Evolutionary conservation across 257 asterid genomes (phyloP).

Genomic region (Penstemon barbatus): DNA sequence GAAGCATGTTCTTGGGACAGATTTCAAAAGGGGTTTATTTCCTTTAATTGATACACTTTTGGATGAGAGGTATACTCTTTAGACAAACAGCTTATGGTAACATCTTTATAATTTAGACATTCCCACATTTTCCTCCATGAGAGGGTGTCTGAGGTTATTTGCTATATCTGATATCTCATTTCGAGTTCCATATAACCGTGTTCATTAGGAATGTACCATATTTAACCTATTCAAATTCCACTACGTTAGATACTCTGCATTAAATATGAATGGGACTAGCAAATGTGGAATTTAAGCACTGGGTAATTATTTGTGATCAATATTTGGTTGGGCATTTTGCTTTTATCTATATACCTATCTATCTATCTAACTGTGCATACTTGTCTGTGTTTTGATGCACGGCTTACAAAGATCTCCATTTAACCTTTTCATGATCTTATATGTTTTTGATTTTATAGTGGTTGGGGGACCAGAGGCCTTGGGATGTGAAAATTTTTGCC

Average conservation of each 20-base stretch:
- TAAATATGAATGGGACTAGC: slow-evolving; percentile 13
- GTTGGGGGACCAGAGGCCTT: background rate
- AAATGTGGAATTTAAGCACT: slow-evolving; percentile 11
- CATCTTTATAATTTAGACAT: slow-evolving; percentile 15
- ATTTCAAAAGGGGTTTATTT: slow-evolving; percentile 94
- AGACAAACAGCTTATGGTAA: slow-evolving; percentile 13
- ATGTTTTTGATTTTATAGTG: background rate
- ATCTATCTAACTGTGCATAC: too few species aligned
- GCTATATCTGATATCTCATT: slow-evolving; percentile 5
- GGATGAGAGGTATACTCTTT: slow-evolving; percentile 83
- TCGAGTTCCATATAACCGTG: background rate
- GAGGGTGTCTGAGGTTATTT: slow-evolving; percentile 14
- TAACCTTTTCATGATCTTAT: slow-evolving; percentile 1
- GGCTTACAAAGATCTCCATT: background rate
- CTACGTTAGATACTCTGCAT: slow-evolving; percentile 1
- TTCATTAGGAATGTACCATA: slow-evolving; percentile 6
- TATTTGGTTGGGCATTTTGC: slow-evolving; percentile 7
- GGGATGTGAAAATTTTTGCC: slow-evolving; percentile 7
- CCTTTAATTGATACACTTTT: slow-evolving; percentile 92
- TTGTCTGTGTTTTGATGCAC: background rate
- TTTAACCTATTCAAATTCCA: slow-evolving; percentile 17
- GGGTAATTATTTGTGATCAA: slow-evolving; percentile 3
- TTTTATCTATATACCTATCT: background rate
- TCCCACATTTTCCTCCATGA: background rate
- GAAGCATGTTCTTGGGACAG: slow-evolving; percentile 97